Base-by-base conservation (phyloP, 2,329 filamentous ascomycete species). In the Chaetomiaceae sp. region DNA sequence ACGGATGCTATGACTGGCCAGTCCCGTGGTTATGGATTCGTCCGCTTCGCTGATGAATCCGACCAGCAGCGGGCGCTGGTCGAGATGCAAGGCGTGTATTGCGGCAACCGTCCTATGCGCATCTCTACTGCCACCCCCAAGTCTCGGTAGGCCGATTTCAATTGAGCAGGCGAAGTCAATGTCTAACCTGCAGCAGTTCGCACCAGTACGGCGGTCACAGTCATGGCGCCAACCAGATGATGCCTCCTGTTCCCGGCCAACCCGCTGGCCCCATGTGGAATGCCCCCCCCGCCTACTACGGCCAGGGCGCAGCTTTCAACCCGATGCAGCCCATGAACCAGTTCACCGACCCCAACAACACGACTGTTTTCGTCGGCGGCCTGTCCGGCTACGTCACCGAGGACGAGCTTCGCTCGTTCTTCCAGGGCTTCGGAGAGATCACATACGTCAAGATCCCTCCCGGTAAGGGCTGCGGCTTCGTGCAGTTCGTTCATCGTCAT, bases 361-460 rank as follows among this genome's bases (percentile, higher is more conserved):
- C 94, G 16, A 99, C 94, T 18, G 94, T 99, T 58, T 99, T 99
- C 66, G 94, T 99, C 51, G 94, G 94, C 61, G 94, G 94, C 49
- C 84, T 99, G 5, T 96, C 91, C 33, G 94, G 94, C 61, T 99
- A 99, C 66, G 94, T 99, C 58, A 99, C 94, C 43, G 94, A 99
- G 77, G 94, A 99, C 66, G 94, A 99, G 78, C 86, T 99, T n/a
- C 90, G 94, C 59, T 96, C 91, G 0, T 99, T 99, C 82, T 99
- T 99, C 86, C 94, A 99, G 73, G 94, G 94, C 64, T 99, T 99
- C 61, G 94, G 94, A 56, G 94, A 99, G 71, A 99, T 99, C 69
- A 99, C 94, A 65, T 99, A 99, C 71, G 94, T 99, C 77, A 99
- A 99, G 85, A 99, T 99, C 55, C 94, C 94, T 49, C 92, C 94